Evolutionary conservation across 805 yeast genomes (phyloP).

Genomic region (Monosporozyma unispora): DNA sequence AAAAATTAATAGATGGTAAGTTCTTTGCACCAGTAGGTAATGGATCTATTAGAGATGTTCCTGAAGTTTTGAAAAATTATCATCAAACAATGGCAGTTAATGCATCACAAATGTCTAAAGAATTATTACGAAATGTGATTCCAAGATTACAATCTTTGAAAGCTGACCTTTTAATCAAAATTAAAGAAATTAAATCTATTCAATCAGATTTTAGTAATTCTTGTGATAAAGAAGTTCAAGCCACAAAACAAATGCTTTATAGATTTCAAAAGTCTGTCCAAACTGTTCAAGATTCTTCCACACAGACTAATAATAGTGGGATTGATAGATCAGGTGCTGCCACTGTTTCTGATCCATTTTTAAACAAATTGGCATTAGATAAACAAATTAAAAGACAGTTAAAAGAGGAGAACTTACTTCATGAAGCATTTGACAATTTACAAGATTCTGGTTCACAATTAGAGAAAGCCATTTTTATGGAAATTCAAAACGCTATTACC

Average conservation of each 20-base stretch:
- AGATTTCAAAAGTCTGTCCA: slow-evolving; percentile 56
- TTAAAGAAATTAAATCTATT: slow-evolving; percentile 74
- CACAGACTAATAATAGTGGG: not conserved
- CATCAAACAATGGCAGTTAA: slow-evolving; percentile 50
- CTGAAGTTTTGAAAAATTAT: slow-evolving; percentile 55
- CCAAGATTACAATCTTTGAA: slow-evolving; percentile 59
- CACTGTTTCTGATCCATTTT: slow-evolving; percentile 65
- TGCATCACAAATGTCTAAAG: slow-evolving; percentile 51
- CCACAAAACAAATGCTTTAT: slow-evolving; percentile 48
- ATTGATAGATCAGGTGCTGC: slow-evolving; percentile 19
- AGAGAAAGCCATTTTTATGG: slow-evolving; percentile 78
- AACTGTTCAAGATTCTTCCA: slow-evolving; percentile 48
- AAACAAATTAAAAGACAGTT: slow-evolving; percentile 68
- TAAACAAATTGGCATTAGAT: slow-evolving; percentile 63
- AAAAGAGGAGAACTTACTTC: slow-evolving; percentile 73
- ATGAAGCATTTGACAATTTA: slow-evolving; percentile 79
- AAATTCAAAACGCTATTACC: slow-evolving; percentile 72
- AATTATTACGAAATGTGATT: slow-evolving; percentile 48
- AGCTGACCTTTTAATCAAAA: slow-evolving; percentile 71
- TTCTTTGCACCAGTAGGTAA: slow-evolving; percentile 69
- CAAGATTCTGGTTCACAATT: slow-evolving; percentile 81
- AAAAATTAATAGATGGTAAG: slow-evolving; percentile 18
- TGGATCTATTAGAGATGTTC: slow-evolving; percentile 76
- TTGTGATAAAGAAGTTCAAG: slow-evolving; percentile 57
- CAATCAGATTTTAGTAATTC: slow-evolving; percentile 77